These are phyloP conservation scores for Arthrobotrys iridis DNA, from an alignment of 2,329 filamentous ascomycete genomes.

Conservation along the genomic window DNA sequence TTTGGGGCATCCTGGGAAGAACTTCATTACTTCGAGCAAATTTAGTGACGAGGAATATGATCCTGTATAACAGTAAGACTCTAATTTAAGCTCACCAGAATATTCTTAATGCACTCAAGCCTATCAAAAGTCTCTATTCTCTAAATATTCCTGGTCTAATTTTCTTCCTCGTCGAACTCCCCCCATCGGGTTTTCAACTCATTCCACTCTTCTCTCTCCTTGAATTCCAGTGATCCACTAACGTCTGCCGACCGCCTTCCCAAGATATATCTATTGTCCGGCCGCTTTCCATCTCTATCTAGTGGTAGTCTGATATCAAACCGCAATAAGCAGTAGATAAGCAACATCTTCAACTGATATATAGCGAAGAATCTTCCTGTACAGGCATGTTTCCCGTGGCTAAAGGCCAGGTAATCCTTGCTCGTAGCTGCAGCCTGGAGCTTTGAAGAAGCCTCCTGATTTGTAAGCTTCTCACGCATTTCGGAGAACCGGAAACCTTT, in stretches of 20 bases:
- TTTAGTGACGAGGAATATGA: no score
- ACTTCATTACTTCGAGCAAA: no score
- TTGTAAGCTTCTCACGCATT: conserved; percentile 59
- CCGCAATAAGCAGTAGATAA: conserved; percentile 60
- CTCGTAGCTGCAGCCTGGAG: conserved; percentile 59
- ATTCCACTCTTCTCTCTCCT: conserved; percentile 24
- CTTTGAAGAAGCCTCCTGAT: conserved; percentile 36
- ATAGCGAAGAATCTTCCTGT: conserved; percentile 63
- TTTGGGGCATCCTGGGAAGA: no score
- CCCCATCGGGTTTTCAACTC: conserved; percentile 7
- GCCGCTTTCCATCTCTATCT: conserved; percentile 22
- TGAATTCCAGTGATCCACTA: conserved; percentile 32
- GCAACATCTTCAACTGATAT: conserved; percentile 61
- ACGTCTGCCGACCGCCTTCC: conserved; percentile 41
- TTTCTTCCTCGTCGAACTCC: conserved; percentile 1
- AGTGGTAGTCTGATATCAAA: conserved; percentile 60
- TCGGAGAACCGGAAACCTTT: conserved; percentile 64
- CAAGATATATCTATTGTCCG: conserved; percentile 41
- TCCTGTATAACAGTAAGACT: no score
- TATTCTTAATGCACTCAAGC: no score
- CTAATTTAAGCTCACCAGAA: no score
- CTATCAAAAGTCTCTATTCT: no score
- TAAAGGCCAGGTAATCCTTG: conserved; percentile 61
- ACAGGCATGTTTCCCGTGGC: conserved; percentile 61
- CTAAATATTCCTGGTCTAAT: no score